Conservation (phyloP, 2,329 filamentous ascomycete genomes). For the Colletotrichum sp. region DNA sequence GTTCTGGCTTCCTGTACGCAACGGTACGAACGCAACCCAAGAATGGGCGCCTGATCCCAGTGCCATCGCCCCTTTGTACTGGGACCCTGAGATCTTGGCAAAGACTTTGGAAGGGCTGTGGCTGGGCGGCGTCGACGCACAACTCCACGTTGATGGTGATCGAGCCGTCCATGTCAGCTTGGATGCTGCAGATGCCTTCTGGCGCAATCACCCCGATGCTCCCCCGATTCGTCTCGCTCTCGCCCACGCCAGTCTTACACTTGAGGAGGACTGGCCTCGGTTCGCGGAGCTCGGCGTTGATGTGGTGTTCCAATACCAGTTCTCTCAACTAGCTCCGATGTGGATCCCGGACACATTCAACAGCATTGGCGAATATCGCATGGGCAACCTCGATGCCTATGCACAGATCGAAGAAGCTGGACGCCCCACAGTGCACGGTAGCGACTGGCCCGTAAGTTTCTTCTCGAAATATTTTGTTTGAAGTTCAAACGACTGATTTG, state of each 20-base stretch:
- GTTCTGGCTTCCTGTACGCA: constrained; percentile 22
- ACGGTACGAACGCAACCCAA: background rate
- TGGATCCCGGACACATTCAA: constrained; percentile 28
- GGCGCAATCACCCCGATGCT: constrained; percentile 10
- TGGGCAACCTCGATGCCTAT: constrained; percentile 32
- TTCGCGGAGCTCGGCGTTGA: constrained; percentile 29
- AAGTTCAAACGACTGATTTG: background rate
- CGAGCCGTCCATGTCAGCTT: constrained; percentile 27
- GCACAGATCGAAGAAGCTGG: constrained; percentile 20
- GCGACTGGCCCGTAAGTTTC: constrained; percentile 31
- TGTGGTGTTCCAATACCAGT: constrained; percentile 29
- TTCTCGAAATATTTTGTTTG: too few relatives aligned
- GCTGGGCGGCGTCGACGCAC: background rate
- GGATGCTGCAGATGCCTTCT: constrained; percentile 24
- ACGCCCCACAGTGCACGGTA: constrained; percentile 24
- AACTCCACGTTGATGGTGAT: constrained; percentile 29
- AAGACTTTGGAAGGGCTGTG: constrained; percentile 28
- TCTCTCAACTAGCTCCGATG: constrained; percentile 28
- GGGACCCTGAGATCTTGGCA: constrained; percentile 26
- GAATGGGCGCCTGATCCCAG: background rate
- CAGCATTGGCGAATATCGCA: constrained; percentile 24
- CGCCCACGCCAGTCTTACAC: constrained; percentile 28
- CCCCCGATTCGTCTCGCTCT: constrained; percentile 20
- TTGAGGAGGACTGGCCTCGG: constrained; percentile 27
- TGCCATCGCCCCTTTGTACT: constrained; percentile 36